Conservation (phyloP, 805 yeast genomes). For the Teunomyces panamensis region DNA sequence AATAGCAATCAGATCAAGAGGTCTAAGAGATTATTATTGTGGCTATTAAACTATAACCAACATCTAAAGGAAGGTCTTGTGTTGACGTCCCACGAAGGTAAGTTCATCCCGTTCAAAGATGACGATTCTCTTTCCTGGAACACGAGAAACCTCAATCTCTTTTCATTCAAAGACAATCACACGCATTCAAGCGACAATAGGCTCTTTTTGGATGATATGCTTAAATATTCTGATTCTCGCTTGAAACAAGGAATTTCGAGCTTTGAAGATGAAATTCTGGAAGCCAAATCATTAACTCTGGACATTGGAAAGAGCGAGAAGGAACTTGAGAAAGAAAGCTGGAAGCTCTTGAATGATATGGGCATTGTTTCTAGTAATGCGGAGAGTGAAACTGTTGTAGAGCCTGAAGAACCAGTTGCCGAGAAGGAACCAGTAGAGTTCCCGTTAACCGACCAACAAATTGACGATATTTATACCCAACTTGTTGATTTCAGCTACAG, state of each 20-base stretch:
- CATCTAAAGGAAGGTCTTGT: constrained; percentile 18
- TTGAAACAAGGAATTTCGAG: constrained; percentile 10
- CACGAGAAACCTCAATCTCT: constrained; percentile 15
- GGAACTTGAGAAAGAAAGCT: constrained; percentile 12
- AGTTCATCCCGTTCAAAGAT: constrained; percentile 26
- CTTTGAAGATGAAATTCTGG: constrained; percentile 11
- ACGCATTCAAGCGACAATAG: background rate
- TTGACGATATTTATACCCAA: constrained; percentile 20
- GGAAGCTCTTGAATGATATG: constrained; percentile 16
- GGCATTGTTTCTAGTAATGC: constrained; percentile 9
- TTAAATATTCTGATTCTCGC: constrained; percentile 14
- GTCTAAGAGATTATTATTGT: constrained; percentile 36
- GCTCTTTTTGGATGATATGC: constrained; percentile 7
- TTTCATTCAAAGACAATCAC: background rate
- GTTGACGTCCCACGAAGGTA: constrained; percentile 8
- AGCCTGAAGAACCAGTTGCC: background rate
- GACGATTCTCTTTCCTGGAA: constrained; percentile 34
- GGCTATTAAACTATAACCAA: constrained; percentile 36
- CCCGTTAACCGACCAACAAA: constrained; percentile 10
- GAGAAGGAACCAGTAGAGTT: background rate
- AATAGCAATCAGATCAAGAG: constrained; percentile 27
- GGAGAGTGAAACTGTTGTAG: background rate
- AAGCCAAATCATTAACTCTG: constrained; percentile 13
- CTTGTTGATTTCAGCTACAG: constrained; percentile 27
- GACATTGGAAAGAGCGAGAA: constrained; percentile 4